Evolutionary conservation across 345 rosid species (phyloP).

Genomic region (Corymbia maculata): DNA sequence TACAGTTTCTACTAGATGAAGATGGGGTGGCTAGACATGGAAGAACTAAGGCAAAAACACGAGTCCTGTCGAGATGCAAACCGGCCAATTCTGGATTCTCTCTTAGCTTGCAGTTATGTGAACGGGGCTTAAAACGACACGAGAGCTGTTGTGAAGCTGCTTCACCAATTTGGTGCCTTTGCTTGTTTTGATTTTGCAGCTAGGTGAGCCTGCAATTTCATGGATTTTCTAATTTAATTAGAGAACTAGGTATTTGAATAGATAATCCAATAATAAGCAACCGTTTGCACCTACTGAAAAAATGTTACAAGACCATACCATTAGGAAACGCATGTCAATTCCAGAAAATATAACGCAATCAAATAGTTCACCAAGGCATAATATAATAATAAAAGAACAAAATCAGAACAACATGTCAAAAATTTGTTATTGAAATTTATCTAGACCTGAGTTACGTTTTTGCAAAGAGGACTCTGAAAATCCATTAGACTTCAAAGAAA

Average conservation of each 20-base stretch:
- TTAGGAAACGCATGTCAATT: no score
- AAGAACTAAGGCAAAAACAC: slow-evolving; percentile 11
- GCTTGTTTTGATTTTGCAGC: slow-evolving; percentile 63
- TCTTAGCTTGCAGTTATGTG: slow-evolving; percentile 57
- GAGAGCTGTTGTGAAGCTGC: slow-evolving; percentile 27
- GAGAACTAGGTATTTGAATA: neutral
- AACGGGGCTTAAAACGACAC: slow-evolving; percentile 36
- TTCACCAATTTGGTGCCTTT: slow-evolving; percentile 41
- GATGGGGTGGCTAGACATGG: slow-evolving; percentile 21
- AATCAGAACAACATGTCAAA: no score
- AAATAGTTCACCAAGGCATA: no score
- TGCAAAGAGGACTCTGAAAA: no score
- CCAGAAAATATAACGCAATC: no score
- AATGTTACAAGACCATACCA: neutral
- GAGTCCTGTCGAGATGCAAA: slow-evolving; percentile 5
- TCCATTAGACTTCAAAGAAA: no score
- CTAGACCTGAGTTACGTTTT: no score
- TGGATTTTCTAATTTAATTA: neutral
- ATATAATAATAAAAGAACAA: no score
- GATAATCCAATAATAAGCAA: no score
- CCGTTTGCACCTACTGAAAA: neutral
- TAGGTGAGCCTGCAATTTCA: slow-evolving; percentile 11
- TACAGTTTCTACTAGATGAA: slow-evolving; percentile 33
- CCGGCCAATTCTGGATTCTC: slow-evolving; percentile 43
- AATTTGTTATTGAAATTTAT: no score